These are phyloP conservation scores for Mytilinidion resinicola DNA, from an alignment of 495 filamentous ascomycete species.

Conservation along the genomic window DNA sequence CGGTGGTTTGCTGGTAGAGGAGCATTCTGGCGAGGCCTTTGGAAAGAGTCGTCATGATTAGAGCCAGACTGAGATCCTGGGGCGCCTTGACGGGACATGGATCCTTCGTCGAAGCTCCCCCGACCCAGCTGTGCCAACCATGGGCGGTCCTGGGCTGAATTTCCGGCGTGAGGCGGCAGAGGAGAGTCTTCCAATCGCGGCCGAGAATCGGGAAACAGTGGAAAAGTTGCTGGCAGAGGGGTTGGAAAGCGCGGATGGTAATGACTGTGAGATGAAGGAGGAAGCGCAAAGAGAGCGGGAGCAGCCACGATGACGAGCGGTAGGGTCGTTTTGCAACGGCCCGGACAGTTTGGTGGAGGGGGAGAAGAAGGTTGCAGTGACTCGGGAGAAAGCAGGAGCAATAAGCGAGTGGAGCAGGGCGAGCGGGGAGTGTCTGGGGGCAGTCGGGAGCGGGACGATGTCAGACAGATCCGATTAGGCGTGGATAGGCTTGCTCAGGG, in stretches of 20 bases:
- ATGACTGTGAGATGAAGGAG: conserved; percentile 21
- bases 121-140: conserved; percentile 19
- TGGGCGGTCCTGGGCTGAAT: conserved; percentile 14
- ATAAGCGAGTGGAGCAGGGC: background rate
- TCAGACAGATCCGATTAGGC: conserved; percentile 2
- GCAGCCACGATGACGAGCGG: conserved; percentile 22
- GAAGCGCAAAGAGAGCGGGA: conserved; percentile 21
- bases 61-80: conserved; percentile 12
- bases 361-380: background rate
- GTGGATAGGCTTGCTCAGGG: background rate
- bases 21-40: conserved; percentile 8
- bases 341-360: background rate
- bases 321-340: conserved; percentile 22
- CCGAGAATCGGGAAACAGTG: conserved; percentile 11
- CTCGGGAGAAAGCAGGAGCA: background rate
- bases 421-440: background rate
- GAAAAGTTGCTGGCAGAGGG: conserved; percentile 17
- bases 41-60: conserved; percentile 5
- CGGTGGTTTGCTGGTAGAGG: conserved; percentile 10
- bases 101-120: conserved; percentile 23
- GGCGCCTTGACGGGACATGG: conserved; percentile 24
- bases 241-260: conserved; percentile 17
- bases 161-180: conserved; percentile 1
- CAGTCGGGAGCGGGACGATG: background rate
- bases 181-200: conserved; percentile 9